phyloP scores from a whole-genome alignment of 106 monocot genomes.

The Allium sativum region DNA sequence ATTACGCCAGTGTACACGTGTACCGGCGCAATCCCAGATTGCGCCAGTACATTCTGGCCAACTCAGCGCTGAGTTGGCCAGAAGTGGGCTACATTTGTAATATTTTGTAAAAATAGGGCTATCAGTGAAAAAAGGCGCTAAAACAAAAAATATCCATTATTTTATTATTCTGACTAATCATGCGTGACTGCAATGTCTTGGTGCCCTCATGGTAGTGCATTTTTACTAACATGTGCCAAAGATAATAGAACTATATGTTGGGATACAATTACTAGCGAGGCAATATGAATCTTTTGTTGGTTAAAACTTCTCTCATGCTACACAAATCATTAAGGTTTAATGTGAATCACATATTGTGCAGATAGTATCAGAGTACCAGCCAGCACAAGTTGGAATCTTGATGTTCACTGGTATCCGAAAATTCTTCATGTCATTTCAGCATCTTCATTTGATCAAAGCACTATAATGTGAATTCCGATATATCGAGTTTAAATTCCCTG shows the following conservation, averaged over 20 bases:
- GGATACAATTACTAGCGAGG: constrained; percentile 84
- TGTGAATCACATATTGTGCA: constrained; percentile 17
- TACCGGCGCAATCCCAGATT: too few relatives aligned
- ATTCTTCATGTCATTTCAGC: constrained; percentile 93
- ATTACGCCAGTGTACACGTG: too few relatives aligned
- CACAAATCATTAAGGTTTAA: too few relatives aligned
- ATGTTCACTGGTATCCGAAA: constrained; percentile 94
- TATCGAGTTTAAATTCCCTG: too few relatives aligned
- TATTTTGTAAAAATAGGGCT: too few relatives aligned
- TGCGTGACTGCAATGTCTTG: constrained; percentile 99
- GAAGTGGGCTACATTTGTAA: too few relatives aligned
- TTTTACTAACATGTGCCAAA: too few relatives aligned
- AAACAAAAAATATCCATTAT: too few relatives aligned
- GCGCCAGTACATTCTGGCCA: too few relatives aligned
- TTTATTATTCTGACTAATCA: constrained; percentile 13
- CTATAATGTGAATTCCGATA: constrained; percentile 91
- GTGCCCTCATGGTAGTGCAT: constrained; percentile 83
- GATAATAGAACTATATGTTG: constrained; percentile 98
- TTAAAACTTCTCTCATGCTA: too few relatives aligned
- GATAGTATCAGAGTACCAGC: constrained; percentile 91
- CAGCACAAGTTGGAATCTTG: constrained; percentile 96
- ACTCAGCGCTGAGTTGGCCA: too few relatives aligned
- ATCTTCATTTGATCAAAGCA: constrained; percentile 94
- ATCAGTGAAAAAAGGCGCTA: too few relatives aligned
- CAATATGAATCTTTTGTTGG: constrained; percentile 9